These are phyloP conservation scores for Prunus yedoensis DNA, from an alignment of 331 rosid genomes.

Conservation along the genomic window DNA sequence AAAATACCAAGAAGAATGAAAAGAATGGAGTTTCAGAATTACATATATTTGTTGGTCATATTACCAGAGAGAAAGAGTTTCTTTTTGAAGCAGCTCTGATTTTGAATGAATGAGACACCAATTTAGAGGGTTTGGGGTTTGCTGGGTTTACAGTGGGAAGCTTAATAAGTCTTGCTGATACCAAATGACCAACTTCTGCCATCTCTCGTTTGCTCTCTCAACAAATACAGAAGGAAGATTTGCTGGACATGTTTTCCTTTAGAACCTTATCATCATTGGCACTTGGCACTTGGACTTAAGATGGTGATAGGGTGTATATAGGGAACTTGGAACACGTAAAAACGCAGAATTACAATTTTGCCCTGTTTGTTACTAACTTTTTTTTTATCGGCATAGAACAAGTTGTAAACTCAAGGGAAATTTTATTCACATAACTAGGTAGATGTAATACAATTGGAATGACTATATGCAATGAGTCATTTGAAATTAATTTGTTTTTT, in stretches of 20 bases:
- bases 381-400: no score
- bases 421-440: no score
- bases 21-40: neutral
- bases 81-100: slow-evolving; percentile 48
- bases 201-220: slow-evolving; percentile 31
- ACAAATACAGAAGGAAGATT: neutral
- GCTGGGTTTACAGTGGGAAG: slow-evolving; percentile 27
- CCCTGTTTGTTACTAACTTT: no score
- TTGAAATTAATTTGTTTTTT: no score
- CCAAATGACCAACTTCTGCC: slow-evolving; percentile 57
- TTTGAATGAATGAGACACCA: slow-evolving; percentile 30
- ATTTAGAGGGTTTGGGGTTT: slow-evolving; percentile 24
- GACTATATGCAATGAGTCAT: no score
- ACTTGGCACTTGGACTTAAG: neutral
- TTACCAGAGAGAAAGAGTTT: slow-evolving; percentile 52
- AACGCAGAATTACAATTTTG: no score
- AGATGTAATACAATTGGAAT: no score
- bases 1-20: neutral
- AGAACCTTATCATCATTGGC: slow-evolving; percentile 8
- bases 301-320: neutral
- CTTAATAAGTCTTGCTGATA: slow-evolving; percentile 36
- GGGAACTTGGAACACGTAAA: neutral
- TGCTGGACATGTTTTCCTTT: slow-evolving; percentile 3
- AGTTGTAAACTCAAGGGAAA: no score
- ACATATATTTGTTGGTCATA: no score